Conservation (phyloP, 257 asterid genomes). For the Catharanthus roseus region DNA sequence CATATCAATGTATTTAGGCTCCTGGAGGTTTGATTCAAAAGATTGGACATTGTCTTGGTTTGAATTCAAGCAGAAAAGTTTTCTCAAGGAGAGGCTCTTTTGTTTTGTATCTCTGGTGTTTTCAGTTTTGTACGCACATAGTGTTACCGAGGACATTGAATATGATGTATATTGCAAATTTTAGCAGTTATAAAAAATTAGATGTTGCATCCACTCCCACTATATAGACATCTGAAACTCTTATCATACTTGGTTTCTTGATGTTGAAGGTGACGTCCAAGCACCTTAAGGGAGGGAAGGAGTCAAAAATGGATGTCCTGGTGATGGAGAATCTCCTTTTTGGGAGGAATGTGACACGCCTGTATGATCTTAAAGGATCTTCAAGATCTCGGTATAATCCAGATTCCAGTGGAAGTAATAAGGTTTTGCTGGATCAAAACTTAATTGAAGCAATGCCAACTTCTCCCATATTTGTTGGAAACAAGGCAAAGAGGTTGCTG, state of each 20-base stretch:
- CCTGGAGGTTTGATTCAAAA: too few species aligned
- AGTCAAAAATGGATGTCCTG: constrained; percentile 81
- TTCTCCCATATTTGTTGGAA: constrained; percentile 89
- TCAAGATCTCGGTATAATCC: constrained; percentile 87
- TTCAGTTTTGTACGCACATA: too few species aligned
- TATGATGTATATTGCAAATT: neutral
- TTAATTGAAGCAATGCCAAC: constrained; percentile 98
- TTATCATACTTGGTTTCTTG: constrained; percentile 18
- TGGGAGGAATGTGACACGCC: constrained; percentile 69
- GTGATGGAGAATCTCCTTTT: constrained; percentile 97
- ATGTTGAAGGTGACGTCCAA: constrained; percentile 60
- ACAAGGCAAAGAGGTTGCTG: constrained; percentile 73
- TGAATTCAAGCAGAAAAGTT: too few species aligned
- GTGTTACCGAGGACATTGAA: too few species aligned
- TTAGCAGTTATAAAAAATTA: too few species aligned
- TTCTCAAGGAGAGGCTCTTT: too few species aligned
- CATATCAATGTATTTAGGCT: neutral
- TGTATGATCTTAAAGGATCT: constrained; percentile 96
- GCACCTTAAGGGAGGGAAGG: constrained; percentile 88
- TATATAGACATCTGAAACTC: constrained; percentile 1
- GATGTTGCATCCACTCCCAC: too few species aligned
- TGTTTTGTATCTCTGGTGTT: too few species aligned
- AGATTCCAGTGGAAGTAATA: constrained; percentile 80
- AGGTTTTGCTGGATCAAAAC: constrained; percentile 90
- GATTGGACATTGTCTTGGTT: too few species aligned